Base-by-base conservation (phyloP, 306 rosid genomes). In the Lathyrus aphaca region DNA sequence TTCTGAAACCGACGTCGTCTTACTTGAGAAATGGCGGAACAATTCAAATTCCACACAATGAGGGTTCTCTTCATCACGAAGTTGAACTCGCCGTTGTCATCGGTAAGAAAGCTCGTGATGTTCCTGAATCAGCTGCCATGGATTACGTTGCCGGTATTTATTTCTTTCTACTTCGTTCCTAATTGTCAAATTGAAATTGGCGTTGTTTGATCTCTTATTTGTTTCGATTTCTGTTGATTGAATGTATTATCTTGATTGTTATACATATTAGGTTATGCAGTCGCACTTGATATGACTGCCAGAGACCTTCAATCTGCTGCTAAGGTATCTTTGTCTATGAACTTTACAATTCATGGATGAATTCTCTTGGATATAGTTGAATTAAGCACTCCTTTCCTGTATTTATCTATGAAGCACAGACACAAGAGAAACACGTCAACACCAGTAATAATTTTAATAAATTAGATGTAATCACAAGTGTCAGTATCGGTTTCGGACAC, bases 241-340 rank as follows among this genome's bases (percentile, higher is more conserved):
- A 14, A 56, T 55, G 0, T 29, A 27, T 53, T 21, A 11, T 53
- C 1, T 53, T 53, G n/a, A 3, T 8, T 35, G 39, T 46, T 50
- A 16, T 44, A 35, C 64, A 58, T 38, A 44, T 71, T 64, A 94
- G 98, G 98, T 73, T 94, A 94, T 82, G 98, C 98, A 21, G 85
- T 94, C 64, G 97, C 95, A 58, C 80, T 94, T 71, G 97, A 94
- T 81, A 94, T 90, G 98, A 94, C 98, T 43, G 98, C 97, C 25
- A 84, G 97, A 74, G 94, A 90, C 68, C 88, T 93, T 74, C 97
- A 93, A 88, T 75, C 90, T 83, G 72, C 86, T 54, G 92, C 96
- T 3, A 90, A 94, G 96, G 97, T 90, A 21, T 10, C 5, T 46
- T 46, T 2, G 0, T 46, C 65, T 39, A 10, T 23, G 19, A 5